phyloP scores from a whole-genome alignment of 768 basidiomycete genomes.

The Kwoniella dendrophila region DNA sequence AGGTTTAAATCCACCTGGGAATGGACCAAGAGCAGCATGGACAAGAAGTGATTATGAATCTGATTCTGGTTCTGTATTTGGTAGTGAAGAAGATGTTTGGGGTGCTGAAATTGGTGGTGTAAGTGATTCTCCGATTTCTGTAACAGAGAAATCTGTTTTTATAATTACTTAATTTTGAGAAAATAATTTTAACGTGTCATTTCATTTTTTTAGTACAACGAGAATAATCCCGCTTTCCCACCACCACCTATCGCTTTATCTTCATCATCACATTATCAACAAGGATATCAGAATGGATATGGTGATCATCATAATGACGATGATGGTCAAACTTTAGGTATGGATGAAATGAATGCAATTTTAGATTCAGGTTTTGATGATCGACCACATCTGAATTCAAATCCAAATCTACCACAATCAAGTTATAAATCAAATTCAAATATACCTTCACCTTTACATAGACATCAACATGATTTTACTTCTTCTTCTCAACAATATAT shows the following conservation, averaged over 20 bases:
- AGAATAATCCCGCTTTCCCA: constrained; percentile 72
- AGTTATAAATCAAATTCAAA: constrained; percentile 17
- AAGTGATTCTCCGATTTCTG: constrained; percentile 18
- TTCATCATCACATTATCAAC: constrained; percentile 39
- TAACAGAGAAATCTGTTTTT: neutral
- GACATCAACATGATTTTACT: constrained; percentile 25
- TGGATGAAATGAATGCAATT: constrained; percentile 85
- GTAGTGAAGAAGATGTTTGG: constrained; percentile 90
- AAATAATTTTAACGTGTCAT: neutral
- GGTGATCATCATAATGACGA: constrained; percentile 23
- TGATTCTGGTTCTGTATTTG: constrained; percentile 76
- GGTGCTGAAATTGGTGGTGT: constrained; percentile 84
- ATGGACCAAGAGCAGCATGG: constrained; percentile 28
- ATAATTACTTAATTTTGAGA: neutral
- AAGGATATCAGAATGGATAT: too few species aligned
- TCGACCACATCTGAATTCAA: too few species aligned
- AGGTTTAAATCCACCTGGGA: constrained; percentile 32
- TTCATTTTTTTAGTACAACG: constrained; percentile 67
- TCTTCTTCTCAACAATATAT: neutral
- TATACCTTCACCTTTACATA: constrained; percentile 29
- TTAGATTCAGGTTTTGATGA: constrained; percentile 88
- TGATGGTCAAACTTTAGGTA: constrained; percentile 63
- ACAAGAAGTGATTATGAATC: constrained; percentile 44
- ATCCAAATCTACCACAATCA: constrained; percentile 57
- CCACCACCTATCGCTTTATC: constrained; percentile 79